Evolutionary conservation across 2,329 filamentous ascomycete genomes (phyloP).

Genomic region (Dichotomopilus funicola): DNA sequence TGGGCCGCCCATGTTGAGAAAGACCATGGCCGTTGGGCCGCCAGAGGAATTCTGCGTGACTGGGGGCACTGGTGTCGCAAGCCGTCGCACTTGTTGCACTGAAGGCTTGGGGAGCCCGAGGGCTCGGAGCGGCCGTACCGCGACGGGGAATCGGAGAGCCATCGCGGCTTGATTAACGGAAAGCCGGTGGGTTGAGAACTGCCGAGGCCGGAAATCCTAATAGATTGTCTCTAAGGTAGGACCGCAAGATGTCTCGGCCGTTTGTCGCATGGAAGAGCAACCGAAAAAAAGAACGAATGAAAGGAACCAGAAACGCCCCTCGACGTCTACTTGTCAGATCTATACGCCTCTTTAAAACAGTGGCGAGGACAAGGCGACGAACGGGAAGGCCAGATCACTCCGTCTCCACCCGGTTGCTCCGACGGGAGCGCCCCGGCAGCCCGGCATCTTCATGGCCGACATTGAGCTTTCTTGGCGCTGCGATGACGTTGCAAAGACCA

Average conservation of each 20-base stretch:
- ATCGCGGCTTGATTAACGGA: slow-evolving; percentile 23
- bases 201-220: neutral
- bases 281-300: neutral
- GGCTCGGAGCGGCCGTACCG: slow-evolving; percentile 20
- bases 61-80: slow-evolving; percentile 60
- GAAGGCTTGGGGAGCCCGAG: slow-evolving; percentile 27
- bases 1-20: slow-evolving; percentile 98
- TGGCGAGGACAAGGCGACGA: neutral
- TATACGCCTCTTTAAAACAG: neutral
- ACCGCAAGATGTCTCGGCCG: neutral
- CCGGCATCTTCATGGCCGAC: slow-evolving; percentile 2
- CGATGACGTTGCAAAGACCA: slow-evolving; percentile 10
- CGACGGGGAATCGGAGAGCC: slow-evolving; percentile 34
- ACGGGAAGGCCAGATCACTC: slow-evolving; percentile 4
- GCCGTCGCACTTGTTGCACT: slow-evolving; percentile 36
- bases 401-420: neutral
- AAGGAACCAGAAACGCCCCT: neutral
- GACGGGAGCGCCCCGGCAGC: neutral
- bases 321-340: neutral
- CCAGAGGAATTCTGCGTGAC: slow-evolving; percentile 71
- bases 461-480: slow-evolving; percentile 11
- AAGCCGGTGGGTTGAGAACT: too few relatives aligned
- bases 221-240: neutral
- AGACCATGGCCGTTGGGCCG: slow-evolving; percentile 95
- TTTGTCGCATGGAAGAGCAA: too few relatives aligned